Evolutionary conservation across 805 yeast species (phyloP).

Genomic region (Saccharomycopsis synnaedendra): DNA sequence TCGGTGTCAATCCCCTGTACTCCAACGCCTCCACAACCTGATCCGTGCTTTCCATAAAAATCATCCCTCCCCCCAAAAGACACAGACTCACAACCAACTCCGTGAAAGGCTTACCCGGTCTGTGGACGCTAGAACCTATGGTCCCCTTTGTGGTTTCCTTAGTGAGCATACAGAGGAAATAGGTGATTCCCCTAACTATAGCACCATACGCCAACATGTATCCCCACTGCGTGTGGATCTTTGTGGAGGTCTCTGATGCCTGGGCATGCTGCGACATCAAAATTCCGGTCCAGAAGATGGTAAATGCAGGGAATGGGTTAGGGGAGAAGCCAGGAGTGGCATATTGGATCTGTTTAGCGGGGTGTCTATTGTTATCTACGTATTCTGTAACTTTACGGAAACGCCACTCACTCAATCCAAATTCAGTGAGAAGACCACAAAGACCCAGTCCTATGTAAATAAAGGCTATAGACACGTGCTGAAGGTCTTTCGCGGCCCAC

Average conservation of each 20-base stretch:
- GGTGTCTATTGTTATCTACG: constrained; percentile 18
- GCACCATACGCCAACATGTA: constrained; percentile 73
- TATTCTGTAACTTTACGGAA: constrained; percentile 26
- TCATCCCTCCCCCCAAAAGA: constrained; percentile 76
- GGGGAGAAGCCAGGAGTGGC: constrained; percentile 65
- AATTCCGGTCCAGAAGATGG: constrained; percentile 93
- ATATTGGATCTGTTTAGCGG: constrained; percentile 15
- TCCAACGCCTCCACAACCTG: constrained; percentile 75
- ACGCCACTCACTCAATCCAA: constrained; percentile 54
- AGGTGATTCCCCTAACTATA: constrained; percentile 58
- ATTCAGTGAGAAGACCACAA: constrained; percentile 78
- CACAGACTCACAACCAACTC: constrained; percentile 75
- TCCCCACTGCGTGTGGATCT: constrained; percentile 91
- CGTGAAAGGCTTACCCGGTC: constrained; percentile 64
- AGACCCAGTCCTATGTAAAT: constrained; percentile 87
- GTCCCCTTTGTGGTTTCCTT: constrained; percentile 18
- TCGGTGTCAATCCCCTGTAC: constrained; percentile 69
- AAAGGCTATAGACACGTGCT: constrained; percentile 84
- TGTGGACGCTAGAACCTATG: background rate
- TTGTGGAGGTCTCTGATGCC: constrained; percentile 65
- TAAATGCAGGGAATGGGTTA: constrained; percentile 89
- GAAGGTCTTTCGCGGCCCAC: constrained; percentile 86
- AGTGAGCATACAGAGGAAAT: constrained; percentile 38
- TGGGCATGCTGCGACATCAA: constrained; percentile 94
- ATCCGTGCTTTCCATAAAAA: constrained; percentile 87